Evolutionary conservation across 345 rosid species (phyloP).

Genomic region (Sisymbrium irio): DNA sequence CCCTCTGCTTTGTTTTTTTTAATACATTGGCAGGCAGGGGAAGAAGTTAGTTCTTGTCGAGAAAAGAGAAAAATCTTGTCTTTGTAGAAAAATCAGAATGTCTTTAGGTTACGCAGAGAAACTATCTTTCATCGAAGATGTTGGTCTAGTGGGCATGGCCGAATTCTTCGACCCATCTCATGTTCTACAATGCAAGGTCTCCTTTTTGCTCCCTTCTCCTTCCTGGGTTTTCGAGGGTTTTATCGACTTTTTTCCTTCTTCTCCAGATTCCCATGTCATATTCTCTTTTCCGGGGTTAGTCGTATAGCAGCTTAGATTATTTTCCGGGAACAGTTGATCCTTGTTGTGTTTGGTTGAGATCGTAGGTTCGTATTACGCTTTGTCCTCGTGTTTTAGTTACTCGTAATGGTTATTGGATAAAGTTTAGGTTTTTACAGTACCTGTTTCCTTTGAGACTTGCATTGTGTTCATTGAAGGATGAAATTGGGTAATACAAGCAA

Average conservation of each 20-base stretch:
- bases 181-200: slow-evolving; percentile 75
- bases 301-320: neutral
- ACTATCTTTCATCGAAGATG: slow-evolving; percentile 98
- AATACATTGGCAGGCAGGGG: slow-evolving; percentile 8
- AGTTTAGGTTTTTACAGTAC: neutral
- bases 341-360: neutral
- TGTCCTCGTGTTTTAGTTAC: neutral
- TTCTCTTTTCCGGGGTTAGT: neutral
- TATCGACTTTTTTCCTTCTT: neutral
- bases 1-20: slow-evolving; percentile 12
- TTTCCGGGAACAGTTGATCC: neutral
- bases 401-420: neutral
- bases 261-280: neutral
- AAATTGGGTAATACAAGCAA: neutral
- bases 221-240: slow-evolving; percentile 22
- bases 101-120: slow-evolving; percentile 99
- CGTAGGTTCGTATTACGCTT: neutral
- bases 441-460: slow-evolving; percentile 7
- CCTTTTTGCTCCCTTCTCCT: neutral
- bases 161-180: slow-evolving; percentile 81
- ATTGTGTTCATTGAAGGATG: slow-evolving; percentile 13
- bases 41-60: slow-evolving; percentile 22
- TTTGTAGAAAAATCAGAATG: slow-evolving; percentile 40
- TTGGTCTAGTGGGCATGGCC: slow-evolving; percentile 94
- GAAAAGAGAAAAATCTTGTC: neutral